These are phyloP conservation scores for Afroboletus lepidellus DNA, from an alignment of 1,284 basidiomycete species.

Conservation along the genomic window DNA sequence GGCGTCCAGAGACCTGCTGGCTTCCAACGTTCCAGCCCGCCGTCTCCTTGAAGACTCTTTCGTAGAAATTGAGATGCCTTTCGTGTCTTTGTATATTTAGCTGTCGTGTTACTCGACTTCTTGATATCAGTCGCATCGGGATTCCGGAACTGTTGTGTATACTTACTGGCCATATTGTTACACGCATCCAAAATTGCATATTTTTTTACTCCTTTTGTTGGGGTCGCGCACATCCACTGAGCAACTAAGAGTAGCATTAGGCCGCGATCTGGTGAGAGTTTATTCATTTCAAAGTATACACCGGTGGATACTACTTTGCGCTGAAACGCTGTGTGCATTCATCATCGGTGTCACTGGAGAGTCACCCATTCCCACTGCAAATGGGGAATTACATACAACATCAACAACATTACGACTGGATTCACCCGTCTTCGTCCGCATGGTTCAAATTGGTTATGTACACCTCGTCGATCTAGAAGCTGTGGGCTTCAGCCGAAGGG, in stretches of 20 bases:
- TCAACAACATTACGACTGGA: too few species aligned
- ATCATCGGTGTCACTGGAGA: too few species aligned
- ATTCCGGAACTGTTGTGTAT: neutral
- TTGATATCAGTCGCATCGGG: neutral
- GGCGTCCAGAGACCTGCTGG: constrained; percentile 33
- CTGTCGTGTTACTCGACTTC: constrained; percentile 7
- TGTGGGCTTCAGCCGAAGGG: too few species aligned
- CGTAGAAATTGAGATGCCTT: too few species aligned
- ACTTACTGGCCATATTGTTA: neutral
- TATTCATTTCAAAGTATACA: neutral
- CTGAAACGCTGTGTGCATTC: too few species aligned
- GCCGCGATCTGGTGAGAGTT: neutral
- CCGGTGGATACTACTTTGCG: too few species aligned
- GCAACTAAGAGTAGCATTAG: neutral
- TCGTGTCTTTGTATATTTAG: constrained; percentile 12
- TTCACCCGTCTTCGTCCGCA: too few species aligned
- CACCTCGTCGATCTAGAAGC: too few species aligned
- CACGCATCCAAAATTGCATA: neutral
- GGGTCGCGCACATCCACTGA: neutral
- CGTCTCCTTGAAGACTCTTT: constrained; percentile 14
- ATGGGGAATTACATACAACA: too few species aligned
- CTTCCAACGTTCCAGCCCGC: constrained; percentile 22
- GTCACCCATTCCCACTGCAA: too few species aligned
- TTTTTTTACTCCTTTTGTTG: neutral
- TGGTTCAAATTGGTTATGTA: too few species aligned